phyloP scores from a whole-genome alignment of 2,329 filamentous ascomycete species.

The Didymella sp. region DNA sequence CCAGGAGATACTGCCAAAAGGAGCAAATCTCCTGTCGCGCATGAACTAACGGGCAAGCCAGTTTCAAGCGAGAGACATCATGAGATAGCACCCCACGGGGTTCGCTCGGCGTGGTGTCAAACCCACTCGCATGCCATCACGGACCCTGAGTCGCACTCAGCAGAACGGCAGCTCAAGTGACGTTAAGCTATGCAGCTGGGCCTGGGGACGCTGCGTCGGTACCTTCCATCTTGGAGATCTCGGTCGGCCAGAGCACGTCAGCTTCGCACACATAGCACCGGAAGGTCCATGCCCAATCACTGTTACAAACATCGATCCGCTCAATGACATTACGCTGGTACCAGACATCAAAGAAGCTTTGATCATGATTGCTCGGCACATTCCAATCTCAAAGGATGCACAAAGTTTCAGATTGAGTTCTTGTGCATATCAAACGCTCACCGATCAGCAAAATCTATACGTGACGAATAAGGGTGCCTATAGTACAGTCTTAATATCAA shows the following conservation, averaged over 20 bases:
- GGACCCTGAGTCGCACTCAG: neutral
- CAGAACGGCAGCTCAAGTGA: neutral
- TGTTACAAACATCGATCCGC: neutral
- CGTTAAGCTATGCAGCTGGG: neutral
- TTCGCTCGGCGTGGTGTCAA: neutral
- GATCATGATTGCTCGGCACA: neutral
- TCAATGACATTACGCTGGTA: neutral
- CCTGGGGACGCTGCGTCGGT: neutral
- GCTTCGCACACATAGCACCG: neutral
- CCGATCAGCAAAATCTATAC: neutral
- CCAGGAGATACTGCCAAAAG: neutral
- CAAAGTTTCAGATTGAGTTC: neutral
- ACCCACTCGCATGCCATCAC: conserved; percentile 1
- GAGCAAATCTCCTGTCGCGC: neutral
- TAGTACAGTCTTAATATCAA: neutral
- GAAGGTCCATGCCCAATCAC: neutral
- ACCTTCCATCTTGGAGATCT: neutral
- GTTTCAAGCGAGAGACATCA: conserved; percentile 1
- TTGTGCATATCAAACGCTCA: neutral
- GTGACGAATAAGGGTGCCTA: neutral
- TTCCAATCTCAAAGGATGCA: neutral
- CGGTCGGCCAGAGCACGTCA: neutral
- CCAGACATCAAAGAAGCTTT: neutral
- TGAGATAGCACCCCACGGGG: conserved; percentile 6
- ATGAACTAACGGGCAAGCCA: neutral